These are phyloP conservation scores for Fusarium xyrophilum DNA, from an alignment of 2,329 filamentous ascomycete species.

Conservation along the genomic window DNA sequence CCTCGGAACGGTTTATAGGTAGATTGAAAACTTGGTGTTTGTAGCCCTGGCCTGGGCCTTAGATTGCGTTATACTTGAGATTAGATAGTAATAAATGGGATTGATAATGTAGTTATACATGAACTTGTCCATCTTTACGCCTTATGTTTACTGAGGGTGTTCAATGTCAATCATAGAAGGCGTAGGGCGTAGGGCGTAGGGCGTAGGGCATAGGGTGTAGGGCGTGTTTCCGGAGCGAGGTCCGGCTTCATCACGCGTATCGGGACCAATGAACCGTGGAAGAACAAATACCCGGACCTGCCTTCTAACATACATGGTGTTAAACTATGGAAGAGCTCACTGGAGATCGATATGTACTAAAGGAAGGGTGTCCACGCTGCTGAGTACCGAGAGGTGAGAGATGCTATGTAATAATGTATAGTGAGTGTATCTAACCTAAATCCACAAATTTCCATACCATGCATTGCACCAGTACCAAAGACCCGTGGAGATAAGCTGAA, in stretches of 20 bases:
- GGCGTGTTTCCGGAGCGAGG: not conserved
- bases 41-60: not conserved
- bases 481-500: too few species aligned
- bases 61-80: not conserved
- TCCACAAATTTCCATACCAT: not conserved
- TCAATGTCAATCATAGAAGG: not conserved
- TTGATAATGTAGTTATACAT: not conserved
- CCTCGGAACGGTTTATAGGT: not conserved
- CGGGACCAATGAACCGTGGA: not conserved
- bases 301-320: not conserved
- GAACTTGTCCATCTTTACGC: not conserved
- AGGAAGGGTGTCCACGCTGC: rapidly evolving
- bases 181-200: constrained; percentile 9
- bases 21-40: not conserved
- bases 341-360: not conserved
- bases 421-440: not conserved
- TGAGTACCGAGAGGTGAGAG: too few species aligned
- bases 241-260: not conserved
- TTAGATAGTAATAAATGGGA: not conserved
- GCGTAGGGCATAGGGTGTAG: constrained; percentile 5
- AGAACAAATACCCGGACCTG: not conserved
- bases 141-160: not conserved
- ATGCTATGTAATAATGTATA: too few species aligned
- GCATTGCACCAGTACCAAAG: rapidly evolving
- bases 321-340: not conserved